Evolutionary conservation across 129 eudicot species (phyloP), one percentile per base, ranked within the genome.

Genomic region (Apium graveolens): DNA sequence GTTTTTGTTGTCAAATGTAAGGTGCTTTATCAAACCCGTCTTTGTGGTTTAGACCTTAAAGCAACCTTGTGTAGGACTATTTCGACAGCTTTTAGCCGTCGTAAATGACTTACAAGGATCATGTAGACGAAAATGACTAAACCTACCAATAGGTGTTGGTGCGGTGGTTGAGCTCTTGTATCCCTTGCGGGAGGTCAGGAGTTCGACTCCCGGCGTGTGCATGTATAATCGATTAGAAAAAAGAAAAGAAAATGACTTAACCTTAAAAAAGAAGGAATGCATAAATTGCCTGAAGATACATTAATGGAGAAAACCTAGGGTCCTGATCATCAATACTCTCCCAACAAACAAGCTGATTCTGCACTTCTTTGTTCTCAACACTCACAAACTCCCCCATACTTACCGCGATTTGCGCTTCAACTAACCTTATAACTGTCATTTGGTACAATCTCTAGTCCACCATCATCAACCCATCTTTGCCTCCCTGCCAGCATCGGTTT

Each of bases 401-500:
- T 31, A 74, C 49, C 1, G 68, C 51, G 2, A 71, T 37, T 5
- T 24, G 78, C 2, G 82, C 87, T 78, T 85, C 91, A 49, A 83
- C n/a, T 83, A 76, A 11, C 31, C 89, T 77, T 14, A 83, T 76
- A 11, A 20, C 86, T 75, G 78, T 85, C 91, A 74, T 85, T 85
- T 2, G 76, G 38, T 31, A 83, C 87, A 18, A 88, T 68, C 84
- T 85, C 82, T 1, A 85, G 6, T 21, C 37, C 71, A 18, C 74
- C 68, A 16, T 26, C 80, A n/a, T 75, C 80, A 16, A 7, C 27
- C 37, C 68, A 37, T 45, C 86, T 65, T 6, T 83, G 73, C 65
- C 91, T 81, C 20, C 91, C 91, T 1, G 85, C 91, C 18, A 88
- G 57, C 16, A 85, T 26, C 0, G 89, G 89, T 11, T 83, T 51